Base-by-base conservation (phyloP, 2,329 filamentous ascomycete genomes). In the Lecanicillium sp. region DNA sequence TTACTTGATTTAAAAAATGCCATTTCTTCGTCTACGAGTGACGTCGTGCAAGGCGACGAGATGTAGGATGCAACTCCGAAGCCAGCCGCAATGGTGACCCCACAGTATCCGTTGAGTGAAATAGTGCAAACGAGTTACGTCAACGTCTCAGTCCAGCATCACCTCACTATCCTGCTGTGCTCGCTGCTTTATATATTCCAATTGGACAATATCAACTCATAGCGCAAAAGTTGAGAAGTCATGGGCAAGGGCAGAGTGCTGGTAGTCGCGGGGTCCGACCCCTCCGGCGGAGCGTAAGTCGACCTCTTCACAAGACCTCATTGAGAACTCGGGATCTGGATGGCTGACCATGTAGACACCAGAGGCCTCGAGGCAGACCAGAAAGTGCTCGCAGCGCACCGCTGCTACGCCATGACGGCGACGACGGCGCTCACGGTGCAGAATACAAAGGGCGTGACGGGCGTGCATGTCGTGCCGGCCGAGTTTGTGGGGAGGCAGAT, bases 351-450 rank as follows among this genome's bases (percentile, higher is more conserved):
- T 19, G 26, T 19, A 15, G 26, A 44, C 11, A 20, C 29, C 59
- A 95, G 90, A 48, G 93, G 91, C 44, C 80, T 98, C 27, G 91
- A 98, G 67, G 93, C 91, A 32, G 91, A 97, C 64, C 90, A 97
- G 62, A 95, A 95, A 65, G 90, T 95, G 52, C 85, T 95, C 52
- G 86, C 90, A 37, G 88, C 87, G 15, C 90, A 97, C 77, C 84
- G 86, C 51, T 93, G 87, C 69, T 97, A 97, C 74, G 90, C 89
- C 51, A 94, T 96, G 83, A 96, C 91, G 43, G 89, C 90, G 19
- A 96, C 91, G 9, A 94, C 91, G 12, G 91, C 91, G 17, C 72
- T 98, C 61, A 98, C 93, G n/a, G 90, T 89, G 14, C 93, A 97
- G 62, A 95, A 97, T 67, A 98, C 93, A 0, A 75, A 79, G 45